phyloP scores from a whole-genome alignment of 2,329 filamentous ascomycete genomes.

The Harringtonia lauricola region DNA sequence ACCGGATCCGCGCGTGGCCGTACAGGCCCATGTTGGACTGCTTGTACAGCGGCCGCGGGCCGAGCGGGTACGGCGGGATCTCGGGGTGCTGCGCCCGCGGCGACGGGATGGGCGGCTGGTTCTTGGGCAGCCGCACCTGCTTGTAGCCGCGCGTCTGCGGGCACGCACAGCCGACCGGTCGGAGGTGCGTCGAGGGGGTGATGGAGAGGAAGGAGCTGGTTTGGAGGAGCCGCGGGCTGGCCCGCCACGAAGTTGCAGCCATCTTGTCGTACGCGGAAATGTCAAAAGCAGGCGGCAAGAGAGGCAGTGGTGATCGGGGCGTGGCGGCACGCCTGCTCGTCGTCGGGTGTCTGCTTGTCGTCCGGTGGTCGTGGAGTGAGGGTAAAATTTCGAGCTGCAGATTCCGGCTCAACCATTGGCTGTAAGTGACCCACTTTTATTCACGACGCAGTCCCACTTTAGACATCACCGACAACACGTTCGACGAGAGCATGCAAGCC shows the following conservation, averaged over 20 bases:
- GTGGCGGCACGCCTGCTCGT: slow-evolving; percentile 20
- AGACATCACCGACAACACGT: not conserved
- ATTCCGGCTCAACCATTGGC: not conserved
- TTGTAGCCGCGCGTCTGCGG: slow-evolving; percentile 14
- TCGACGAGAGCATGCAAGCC: not conserved
- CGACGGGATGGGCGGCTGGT: slow-evolving; percentile 28
- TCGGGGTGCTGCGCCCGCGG: slow-evolving; percentile 27
- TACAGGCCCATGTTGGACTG: slow-evolving; percentile 70
- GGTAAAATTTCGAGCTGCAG: slow-evolving; percentile 8
- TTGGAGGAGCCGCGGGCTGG: not conserved
- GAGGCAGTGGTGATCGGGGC: no score
- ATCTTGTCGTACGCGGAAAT: no score
- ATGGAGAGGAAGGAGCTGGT: slow-evolving; percentile 18
- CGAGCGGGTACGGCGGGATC: slow-evolving; percentile 61
- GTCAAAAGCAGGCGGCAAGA: no score
- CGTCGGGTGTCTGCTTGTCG: slow-evolving; percentile 15
- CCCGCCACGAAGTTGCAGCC: not conserved
- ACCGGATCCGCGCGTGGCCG: slow-evolving; percentile 59
- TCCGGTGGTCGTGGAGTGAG: no score
- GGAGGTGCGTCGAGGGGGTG: not conserved
- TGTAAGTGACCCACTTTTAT: not conserved
- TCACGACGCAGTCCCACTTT: no score
- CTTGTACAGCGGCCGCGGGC: slow-evolving; percentile 60
- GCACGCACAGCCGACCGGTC: not conserved
- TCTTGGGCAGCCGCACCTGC: slow-evolving; percentile 13